phyloP scores from a whole-genome alignment of 306 rosid species.

The Neltuma alba region DNA sequence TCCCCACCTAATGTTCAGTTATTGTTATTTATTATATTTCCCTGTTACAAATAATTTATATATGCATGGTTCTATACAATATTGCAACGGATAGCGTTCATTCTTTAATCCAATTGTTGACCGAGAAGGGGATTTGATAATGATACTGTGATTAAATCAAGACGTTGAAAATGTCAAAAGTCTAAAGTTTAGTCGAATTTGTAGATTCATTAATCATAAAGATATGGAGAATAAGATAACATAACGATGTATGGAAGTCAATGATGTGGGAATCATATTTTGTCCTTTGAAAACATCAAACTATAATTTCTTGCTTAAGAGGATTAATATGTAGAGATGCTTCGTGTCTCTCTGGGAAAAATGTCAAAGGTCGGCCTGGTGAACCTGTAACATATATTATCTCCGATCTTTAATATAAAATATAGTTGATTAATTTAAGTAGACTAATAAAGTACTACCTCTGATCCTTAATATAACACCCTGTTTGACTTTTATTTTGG shows the following conservation, averaged over 20 bases:
- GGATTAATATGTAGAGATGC: not conserved
- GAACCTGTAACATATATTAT: not conserved
- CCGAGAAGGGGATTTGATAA: not conserved
- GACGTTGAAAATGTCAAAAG: not conserved
- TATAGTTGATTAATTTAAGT: too few relatives aligned
- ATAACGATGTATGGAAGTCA: not conserved
- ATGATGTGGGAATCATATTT: not conserved
- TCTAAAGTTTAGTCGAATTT: not conserved
- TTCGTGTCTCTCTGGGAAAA: not conserved
- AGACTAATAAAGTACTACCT: too few relatives aligned
- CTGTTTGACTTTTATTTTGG: too few relatives aligned
- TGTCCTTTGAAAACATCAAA: not conserved
- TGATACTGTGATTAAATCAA: not conserved
- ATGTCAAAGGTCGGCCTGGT: conserved; percentile 1
- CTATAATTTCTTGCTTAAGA: not conserved
- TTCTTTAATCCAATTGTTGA: not conserved
- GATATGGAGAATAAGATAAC: not conserved
- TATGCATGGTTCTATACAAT: not conserved
- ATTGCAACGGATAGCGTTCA: not conserved
- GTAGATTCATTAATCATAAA: not conserved
- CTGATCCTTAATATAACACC: too few relatives aligned
- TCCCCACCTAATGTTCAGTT: not conserved
- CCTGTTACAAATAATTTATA: not conserved
- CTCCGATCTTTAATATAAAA: too few relatives aligned
- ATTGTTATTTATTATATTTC: not conserved